Base-by-base conservation (phyloP, 164 flowering plant species). In the Amborella trichopoda region DNA sequence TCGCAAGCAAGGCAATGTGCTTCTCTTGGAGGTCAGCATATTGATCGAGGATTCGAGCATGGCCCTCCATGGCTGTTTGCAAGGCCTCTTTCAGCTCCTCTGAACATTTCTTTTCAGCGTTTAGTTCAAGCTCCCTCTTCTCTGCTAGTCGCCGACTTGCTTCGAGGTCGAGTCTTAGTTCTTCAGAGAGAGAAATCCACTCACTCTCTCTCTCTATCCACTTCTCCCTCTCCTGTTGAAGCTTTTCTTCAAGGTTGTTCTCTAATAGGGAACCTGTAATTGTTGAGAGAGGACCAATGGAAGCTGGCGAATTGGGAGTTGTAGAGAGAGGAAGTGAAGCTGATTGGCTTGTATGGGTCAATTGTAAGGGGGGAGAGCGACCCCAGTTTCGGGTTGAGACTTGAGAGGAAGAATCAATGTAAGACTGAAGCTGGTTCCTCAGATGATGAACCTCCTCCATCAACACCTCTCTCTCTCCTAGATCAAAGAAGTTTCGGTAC, bases 11-110 rank as follows among this genome's bases (percentile, higher is more conserved):
- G 21, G 72, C 72, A 16, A 87, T 74, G 56, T 91, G 95, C 28
- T 74, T 87, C 62, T 84, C 96, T 65, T 93, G 79, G 45, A 88
- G 84, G 6, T 93, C 99, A 16, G 95, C 96, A 62, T 88, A 88
- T 62, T 85, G 95, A 44, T 93, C 99, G 59, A 93, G 84, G 76
- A 88, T 80, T 11, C 84, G 82, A 28, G 99, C 91, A 64, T 93
- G 87, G n/a, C 96, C 89, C 54, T 78, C 77, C 89, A 93, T 93
- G 39, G 95, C 95, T 75, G 79, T 64, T 58, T 81, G 94, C 79
- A 93, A 73, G 49, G 96, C 96, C 75, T 88, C 95, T 58, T 81
- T 73, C 60, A 81, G 69, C 74, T 93, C 99, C 43, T 88, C 85
- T 20, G 73, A 70, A 56, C 99, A 88, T 56, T 71, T 81, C 66